Conservation (phyloP, 352 stramenopile genomes). For the Phytophthora quininea region DNA sequence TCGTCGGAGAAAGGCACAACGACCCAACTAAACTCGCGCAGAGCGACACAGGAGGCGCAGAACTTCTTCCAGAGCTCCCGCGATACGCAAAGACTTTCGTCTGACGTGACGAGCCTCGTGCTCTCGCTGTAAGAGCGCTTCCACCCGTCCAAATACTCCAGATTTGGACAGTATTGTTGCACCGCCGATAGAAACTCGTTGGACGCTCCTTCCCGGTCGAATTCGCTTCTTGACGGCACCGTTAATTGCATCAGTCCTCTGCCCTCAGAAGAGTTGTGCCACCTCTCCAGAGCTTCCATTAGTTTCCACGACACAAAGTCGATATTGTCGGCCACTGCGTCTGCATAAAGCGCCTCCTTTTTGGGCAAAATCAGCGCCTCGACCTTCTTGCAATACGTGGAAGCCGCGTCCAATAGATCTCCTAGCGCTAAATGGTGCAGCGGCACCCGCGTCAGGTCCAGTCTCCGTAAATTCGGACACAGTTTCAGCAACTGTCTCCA, state of each 20-base stretch:
- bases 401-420: slow-evolving; percentile 44
- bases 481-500: slow-evolving; percentile 42
- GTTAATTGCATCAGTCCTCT: slow-evolving; percentile 41
- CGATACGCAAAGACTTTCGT: slow-evolving; percentile 45
- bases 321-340: slow-evolving; percentile 45
- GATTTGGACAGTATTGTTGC: slow-evolving; percentile 41
- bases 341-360: slow-evolving; percentile 29
- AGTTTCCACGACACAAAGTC: slow-evolving; percentile 48
- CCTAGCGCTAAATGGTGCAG: slow-evolving; percentile 49
- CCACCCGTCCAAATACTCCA: slow-evolving; percentile 75
- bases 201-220: slow-evolving; percentile 40
- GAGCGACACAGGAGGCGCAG: slow-evolving; percentile 37
- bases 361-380: slow-evolving; percentile 49
- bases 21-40: slow-evolving; percentile 76
- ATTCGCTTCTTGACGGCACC: slow-evolving; percentile 37
- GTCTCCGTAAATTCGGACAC: slow-evolving; percentile 41
- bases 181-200: slow-evolving; percentile 42
- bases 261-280: slow-evolving; percentile 28
- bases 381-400: slow-evolving; percentile 32
- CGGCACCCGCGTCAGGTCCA: slow-evolving; percentile 49
- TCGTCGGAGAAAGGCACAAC: slow-evolving; percentile 68
- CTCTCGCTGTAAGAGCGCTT: slow-evolving; percentile 58
- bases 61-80: slow-evolving; percentile 51
- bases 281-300: slow-evolving; percentile 36
- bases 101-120: slow-evolving; percentile 36